These are phyloP conservation scores for Alternaria solani DNA, from an alignment of 2,329 filamentous ascomycete species.

Conservation along the genomic window DNA sequence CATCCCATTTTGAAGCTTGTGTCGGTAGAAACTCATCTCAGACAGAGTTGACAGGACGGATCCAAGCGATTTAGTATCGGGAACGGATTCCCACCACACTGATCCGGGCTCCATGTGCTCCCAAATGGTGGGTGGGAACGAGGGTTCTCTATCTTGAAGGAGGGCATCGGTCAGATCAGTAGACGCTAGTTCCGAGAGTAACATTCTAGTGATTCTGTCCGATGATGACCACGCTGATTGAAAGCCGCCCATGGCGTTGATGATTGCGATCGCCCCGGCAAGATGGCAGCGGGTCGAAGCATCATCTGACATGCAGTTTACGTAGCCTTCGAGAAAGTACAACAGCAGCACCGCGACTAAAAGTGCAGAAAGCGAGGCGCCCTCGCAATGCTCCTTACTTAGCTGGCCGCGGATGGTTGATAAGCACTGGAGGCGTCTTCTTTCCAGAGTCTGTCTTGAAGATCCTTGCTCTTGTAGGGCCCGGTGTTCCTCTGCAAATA, in stretches of 20 bases:
- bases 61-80: conserved; percentile 7
- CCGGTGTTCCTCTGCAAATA: conserved; percentile 23
- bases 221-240: conserved; percentile 11
- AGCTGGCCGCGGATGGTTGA: conserved; percentile 19
- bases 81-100: conserved; percentile 20
- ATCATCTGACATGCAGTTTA: conserved; percentile 19
- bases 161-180: conserved; percentile 25
- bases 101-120: conserved; percentile 15
- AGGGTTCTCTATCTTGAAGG: conserved; percentile 19
- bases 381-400: conserved; percentile 7
- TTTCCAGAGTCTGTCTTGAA: conserved; percentile 10
- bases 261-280: conserved; percentile 68
- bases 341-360: conserved; percentile 23
- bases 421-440: conserved; percentile 17
- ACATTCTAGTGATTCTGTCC: conserved; percentile 18
- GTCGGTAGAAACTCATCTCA: conserved; percentile 18
- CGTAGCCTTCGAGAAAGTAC: conserved; percentile 25
- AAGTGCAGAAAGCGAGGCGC: conserved; percentile 16
- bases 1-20: conserved; percentile 1
- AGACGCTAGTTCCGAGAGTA: conserved; percentile 25
- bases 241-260: conserved; percentile 76
- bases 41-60: conserved; percentile 10
- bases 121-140: conserved; percentile 20
- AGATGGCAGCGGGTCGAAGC: conserved; percentile 24
- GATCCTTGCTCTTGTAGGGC: conserved; percentile 17